Percentiles rank a stretch among this genome's conserved stretches.
phyloP scores from a whole-genome alignment of 805 yeast genomes.

The Ogataea thermomethanolica region DNA sequence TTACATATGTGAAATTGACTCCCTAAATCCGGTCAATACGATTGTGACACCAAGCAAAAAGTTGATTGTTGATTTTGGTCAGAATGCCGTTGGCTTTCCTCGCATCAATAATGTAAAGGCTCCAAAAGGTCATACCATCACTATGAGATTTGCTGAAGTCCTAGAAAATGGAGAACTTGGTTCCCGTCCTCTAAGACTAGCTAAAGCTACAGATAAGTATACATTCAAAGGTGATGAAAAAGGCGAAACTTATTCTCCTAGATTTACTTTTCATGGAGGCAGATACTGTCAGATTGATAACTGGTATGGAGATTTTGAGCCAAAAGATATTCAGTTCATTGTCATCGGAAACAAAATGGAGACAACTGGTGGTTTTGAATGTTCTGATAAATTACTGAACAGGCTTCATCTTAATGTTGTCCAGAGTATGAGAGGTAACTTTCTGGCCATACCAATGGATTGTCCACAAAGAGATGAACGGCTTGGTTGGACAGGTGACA shows the following conservation, averaged over 20 bases:
- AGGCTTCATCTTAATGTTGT: conserved; percentile 18
- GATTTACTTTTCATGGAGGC: conserved; percentile 27
- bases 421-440: conserved; percentile 26
- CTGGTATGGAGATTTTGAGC: conserved; percentile 17
- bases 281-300: conserved; percentile 23
- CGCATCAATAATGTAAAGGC: conserved; percentile 16
- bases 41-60: conserved; percentile 21
- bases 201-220: conserved; percentile 21
- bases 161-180: conserved; percentile 27
- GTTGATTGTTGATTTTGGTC: conserved; percentile 26
- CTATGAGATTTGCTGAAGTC: conserved; percentile 25
- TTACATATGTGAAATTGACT: conserved; percentile 14
- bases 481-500: conserved; percentile 30
- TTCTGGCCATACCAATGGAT: conserved; percentile 26
- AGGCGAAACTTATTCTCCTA: conserved; percentile 22
- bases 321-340: conserved; percentile 15
- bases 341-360: conserved; percentile 21
- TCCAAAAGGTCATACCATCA: conserved; percentile 18
- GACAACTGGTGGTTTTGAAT: conserved; percentile 20
- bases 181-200: conserved; percentile 22
- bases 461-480: conserved; percentile 31
- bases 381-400: conserved; percentile 19
- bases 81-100: conserved; percentile 25
- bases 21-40: conserved; percentile 14
- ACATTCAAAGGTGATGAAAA: conserved; percentile 18